These are phyloP conservation scores for Ceratocystis harringtonii DNA, from an alignment of 2,329 filamentous ascomycete species.

Conservation along the genomic window DNA sequence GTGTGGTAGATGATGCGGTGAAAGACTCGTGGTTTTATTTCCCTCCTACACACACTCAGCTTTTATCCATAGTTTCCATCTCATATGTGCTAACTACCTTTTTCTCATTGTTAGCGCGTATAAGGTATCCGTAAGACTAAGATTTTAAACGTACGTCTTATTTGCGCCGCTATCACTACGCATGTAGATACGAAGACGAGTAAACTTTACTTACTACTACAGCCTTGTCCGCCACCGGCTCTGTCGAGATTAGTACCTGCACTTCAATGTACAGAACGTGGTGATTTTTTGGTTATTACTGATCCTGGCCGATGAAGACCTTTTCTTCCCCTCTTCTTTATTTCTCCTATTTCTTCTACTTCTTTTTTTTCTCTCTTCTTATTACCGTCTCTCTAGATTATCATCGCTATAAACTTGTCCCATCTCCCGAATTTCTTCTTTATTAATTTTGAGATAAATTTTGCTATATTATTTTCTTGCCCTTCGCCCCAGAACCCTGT, in stretches of 20 bases:
- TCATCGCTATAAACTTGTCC: neutral
- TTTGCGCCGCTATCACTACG: no score
- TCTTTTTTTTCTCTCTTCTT: conserved; percentile 5
- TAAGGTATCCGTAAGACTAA: no score
- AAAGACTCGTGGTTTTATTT: no score
- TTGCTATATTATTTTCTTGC: neutral
- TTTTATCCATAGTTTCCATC: no score
- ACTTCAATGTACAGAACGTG: neutral
- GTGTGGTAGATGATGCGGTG: no score
- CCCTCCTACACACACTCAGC: no score
- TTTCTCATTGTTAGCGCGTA: no score
- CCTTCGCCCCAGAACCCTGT: neutral
- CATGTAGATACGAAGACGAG: no score
- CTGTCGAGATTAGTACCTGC: neutral
- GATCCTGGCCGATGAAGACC: neutral
- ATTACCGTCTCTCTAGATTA: conserved; percentile 9
- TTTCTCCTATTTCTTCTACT: conserved; percentile 12
- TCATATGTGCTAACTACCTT: no score
- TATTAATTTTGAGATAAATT: neutral
- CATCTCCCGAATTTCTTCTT: conserved; percentile 16
- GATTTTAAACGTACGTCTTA: no score
- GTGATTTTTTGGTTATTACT: neutral
- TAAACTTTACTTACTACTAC: no score
- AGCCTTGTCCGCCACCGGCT: neutral
- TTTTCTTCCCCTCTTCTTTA: conserved; percentile 6